These are phyloP conservation scores for Elsinoe fawcettii DNA, from an alignment of 2,329 filamentous ascomycete genomes.

Conservation along the genomic window DNA sequence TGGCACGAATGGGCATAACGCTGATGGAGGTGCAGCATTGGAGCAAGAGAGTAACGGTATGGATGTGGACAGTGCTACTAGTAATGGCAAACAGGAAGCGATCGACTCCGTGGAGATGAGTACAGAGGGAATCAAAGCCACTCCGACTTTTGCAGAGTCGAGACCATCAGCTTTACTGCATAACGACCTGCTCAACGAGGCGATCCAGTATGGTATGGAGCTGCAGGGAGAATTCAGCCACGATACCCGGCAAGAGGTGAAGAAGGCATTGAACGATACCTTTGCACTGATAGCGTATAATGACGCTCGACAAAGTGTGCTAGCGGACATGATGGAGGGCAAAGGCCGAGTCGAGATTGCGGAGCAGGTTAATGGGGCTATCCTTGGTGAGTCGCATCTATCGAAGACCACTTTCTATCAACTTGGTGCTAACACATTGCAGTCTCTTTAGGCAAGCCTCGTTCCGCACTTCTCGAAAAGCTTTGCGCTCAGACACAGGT, in stretches of 20 bases:
- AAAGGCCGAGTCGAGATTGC: slow-evolving; percentile 70
- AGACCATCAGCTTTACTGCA: slow-evolving; percentile 23
- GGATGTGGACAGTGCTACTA: slow-evolving; percentile 39
- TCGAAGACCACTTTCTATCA: slow-evolving; percentile 15
- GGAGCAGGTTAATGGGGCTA: slow-evolving; percentile 89
- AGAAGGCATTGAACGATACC: slow-evolving; percentile 69
- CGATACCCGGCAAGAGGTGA: slow-evolving; percentile 62
- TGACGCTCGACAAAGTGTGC: slow-evolving; percentile 67
- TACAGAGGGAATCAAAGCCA: slow-evolving; percentile 10
- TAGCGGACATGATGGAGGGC: slow-evolving; percentile 70
- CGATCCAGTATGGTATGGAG: slow-evolving; percentile 70
- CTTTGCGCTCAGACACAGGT: slow-evolving; percentile 80
- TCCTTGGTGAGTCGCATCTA: slow-evolving; percentile 59
- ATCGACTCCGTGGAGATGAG: slow-evolving; percentile 32
- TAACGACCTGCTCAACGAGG: slow-evolving; percentile 55
- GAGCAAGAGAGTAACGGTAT: slow-evolving; percentile 28
- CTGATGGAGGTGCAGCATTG: slow-evolving; percentile 10
- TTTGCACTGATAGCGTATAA: slow-evolving; percentile 82
- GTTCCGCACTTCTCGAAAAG: slow-evolving; percentile 74
- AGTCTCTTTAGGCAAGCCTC: slow-evolving; percentile 89
- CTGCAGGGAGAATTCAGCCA: slow-evolving; percentile 69
- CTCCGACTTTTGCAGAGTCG: slow-evolving; percentile 7
- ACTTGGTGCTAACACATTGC: slow-evolving; percentile 24
- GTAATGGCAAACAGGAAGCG: slow-evolving; percentile 6
- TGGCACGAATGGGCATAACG: slow-evolving; percentile 25